Evolutionary conservation across 208 protist species (phyloP), one percentile per base, ranked within the genome.

Genomic region (Perkinsela sp.): DNA sequence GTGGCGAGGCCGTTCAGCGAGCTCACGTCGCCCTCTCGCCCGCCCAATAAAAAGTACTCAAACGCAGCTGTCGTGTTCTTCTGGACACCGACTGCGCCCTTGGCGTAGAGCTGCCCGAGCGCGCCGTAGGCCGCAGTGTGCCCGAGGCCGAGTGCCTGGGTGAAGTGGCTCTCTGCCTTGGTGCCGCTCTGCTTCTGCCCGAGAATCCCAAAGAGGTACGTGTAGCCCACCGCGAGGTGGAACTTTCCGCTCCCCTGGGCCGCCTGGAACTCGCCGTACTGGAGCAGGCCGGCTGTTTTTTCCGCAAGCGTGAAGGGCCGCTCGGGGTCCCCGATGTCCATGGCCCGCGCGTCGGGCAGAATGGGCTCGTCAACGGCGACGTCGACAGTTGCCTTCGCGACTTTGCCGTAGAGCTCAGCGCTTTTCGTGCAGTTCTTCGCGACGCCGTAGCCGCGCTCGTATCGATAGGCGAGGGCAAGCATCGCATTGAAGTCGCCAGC

Each of bases 1-100:
- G 82, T 89, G 30, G 86, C 88, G 2, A 93, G 68, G 1, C 85
- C 88, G 69, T 91, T 90, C 1, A 82, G 69, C 0, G 83, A 80
- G 1, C 77, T 48, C 0, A 77, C 66, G 69, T 91, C 81, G 0
- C 73, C 48, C 67, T 67, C 69, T 1, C 48, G 32, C n/a, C 72
- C 74, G 40, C 83, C 85, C 29, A 80, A 29, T 30, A 32, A 69
- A 75, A 90, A 91, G 75, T 87, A 84, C 66, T 74, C 67, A 31
- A 72, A 66, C 0, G 85, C 85, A 28, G 70, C 74, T 0, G 31
- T 70, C 32, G 83, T 69, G 76, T 93, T 80, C 15, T 70, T 73
- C 57, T 31, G 70, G 57, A 88, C 74, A 28, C 67, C 67, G 28
- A 66, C 30, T 40, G 85, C 75, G 1, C 85, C 85, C 0, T 74